Percentiles rank a stretch among this genome's conserved stretches.
Evolutionary conservation across 140 eudicot species (phyloP).

Genomic region (Bidens hawaiensis): DNA sequence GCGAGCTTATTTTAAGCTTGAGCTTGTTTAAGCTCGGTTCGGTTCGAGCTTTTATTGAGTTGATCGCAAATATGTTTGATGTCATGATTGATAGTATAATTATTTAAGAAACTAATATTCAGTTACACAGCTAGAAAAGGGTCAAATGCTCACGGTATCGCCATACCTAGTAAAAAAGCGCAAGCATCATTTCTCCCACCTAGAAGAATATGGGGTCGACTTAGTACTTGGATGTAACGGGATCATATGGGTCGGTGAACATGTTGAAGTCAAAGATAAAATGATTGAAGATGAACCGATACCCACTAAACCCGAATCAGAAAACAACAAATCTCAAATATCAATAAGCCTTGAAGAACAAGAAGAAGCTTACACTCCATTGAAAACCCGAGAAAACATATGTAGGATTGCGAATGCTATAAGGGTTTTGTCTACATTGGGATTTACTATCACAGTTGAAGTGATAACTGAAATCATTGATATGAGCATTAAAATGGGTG

Average conservation of each 20-base stretch:
- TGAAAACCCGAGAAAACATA: conserved; percentile 62
- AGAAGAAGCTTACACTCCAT: conserved; percentile 46
- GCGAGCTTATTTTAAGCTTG: no score
- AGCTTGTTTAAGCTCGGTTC: no score
- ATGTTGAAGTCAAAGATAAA: conserved; percentile 59
- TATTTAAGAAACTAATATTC: background rate
- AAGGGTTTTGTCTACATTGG: conserved; percentile 62
- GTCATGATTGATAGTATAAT: no score
- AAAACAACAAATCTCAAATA: conserved; percentile 17
- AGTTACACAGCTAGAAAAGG: conserved; percentile 68
- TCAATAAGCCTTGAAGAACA: conserved; percentile 26
- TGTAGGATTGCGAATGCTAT: conserved; percentile 80
- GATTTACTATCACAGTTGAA: conserved; percentile 63
- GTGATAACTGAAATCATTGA: conserved; percentile 50
- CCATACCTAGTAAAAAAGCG: conserved; percentile 80
- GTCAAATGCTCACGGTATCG: conserved; percentile 70
- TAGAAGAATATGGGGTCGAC: conserved; percentile 64
- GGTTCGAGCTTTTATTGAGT: no score
- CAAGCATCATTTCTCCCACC: conserved; percentile 75
- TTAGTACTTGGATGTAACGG: conserved; percentile 87
- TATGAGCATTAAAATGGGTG: conserved; percentile 40
- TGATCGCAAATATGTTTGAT: no score
- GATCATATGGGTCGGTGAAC: conserved; percentile 90
- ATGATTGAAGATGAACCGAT: conserved; percentile 50
- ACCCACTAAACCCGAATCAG: conserved; percentile 36